Evolutionary conservation across 371 early-diverging fungal species (phyloP).

Genomic region (Lichtheimia ramosa): DNA sequence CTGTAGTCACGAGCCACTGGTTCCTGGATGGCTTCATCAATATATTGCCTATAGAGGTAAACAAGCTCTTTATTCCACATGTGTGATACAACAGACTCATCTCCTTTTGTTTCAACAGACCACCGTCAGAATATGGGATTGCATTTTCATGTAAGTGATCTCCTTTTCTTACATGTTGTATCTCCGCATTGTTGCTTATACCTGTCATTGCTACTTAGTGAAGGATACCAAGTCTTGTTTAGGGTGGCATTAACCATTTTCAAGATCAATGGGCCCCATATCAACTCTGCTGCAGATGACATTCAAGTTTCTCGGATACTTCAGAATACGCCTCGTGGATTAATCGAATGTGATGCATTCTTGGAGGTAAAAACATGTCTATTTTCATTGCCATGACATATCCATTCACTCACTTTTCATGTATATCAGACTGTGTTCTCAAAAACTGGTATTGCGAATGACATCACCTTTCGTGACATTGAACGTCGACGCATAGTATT

Average conservation of each 20-base stretch:
- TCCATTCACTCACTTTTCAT: neutral
- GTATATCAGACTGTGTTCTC: conserved; percentile 9
- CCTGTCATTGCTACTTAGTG: conserved; percentile 34
- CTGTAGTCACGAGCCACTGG: conserved; percentile 80
- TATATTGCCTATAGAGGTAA: conserved; percentile 71
- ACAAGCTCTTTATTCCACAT: neutral
- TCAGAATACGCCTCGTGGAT: conserved; percentile 63
- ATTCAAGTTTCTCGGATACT: conserved; percentile 60
- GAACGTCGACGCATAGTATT: conserved; percentile 8
- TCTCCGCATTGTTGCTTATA: too few relatives aligned
- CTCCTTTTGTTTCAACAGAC: conserved; percentile 28
- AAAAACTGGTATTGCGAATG: conserved; percentile 3
- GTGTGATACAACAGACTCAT: too few relatives aligned
- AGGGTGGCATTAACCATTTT: conserved; percentile 75
- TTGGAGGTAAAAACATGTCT: conserved; percentile 51
- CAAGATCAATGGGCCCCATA: conserved; percentile 67
- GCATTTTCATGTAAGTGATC: conserved; percentile 63
- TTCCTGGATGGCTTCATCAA: conserved; percentile 79
- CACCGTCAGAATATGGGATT: conserved; percentile 79
- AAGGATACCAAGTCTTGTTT: conserved; percentile 75
- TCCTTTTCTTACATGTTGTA: neutral
- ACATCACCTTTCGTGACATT: conserved; percentile 10
- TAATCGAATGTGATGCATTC: conserved; percentile 69
- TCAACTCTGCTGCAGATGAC: conserved; percentile 56
- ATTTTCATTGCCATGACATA: too few relatives aligned